Evolutionary conservation across 371 early-diverging fungal genomes (phyloP).

Genomic region (Mortierella sp.): DNA sequence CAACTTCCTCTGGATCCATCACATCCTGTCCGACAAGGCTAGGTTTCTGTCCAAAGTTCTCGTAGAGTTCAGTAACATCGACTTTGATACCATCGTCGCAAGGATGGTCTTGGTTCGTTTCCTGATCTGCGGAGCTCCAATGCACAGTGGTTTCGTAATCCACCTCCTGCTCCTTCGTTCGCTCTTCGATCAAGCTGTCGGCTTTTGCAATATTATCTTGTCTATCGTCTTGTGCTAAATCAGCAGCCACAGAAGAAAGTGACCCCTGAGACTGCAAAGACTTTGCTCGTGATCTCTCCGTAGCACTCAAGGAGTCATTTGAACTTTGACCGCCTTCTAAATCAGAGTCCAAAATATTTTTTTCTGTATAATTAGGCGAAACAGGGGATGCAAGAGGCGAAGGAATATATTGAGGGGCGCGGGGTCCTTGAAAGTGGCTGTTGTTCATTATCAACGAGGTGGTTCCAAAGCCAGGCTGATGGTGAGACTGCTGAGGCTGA

Average conservation of each 20-base stretch:
- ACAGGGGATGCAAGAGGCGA: conserved; percentile 38
- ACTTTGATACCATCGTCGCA: conserved; percentile 41
- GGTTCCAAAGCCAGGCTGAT: conserved; percentile 3
- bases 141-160: background rate
- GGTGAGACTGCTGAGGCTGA: conserved; percentile 3
- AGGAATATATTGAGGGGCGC: conserved; percentile 48
- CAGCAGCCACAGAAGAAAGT: conserved; percentile 14
- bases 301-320: background rate
- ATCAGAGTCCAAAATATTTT: background rate
- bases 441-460: conserved; percentile 28
- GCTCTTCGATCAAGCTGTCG: background rate
- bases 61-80: conserved; percentile 44
- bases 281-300: background rate
- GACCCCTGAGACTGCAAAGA: conserved; percentile 28
- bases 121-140: background rate
- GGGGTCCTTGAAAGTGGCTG: conserved; percentile 34
- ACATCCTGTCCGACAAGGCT: background rate
- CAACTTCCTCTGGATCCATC: background rate
- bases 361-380: conserved; percentile 14
- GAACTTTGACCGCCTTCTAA: background rate
- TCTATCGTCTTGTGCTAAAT: conserved; percentile 14
- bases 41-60: conserved; percentile 20
- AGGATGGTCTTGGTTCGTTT: background rate
- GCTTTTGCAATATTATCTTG: background rate
- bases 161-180: too few relatives aligned